Conservation (phyloP, 495 filamentous ascomycete species). For the Neurospora sp. region DNA sequence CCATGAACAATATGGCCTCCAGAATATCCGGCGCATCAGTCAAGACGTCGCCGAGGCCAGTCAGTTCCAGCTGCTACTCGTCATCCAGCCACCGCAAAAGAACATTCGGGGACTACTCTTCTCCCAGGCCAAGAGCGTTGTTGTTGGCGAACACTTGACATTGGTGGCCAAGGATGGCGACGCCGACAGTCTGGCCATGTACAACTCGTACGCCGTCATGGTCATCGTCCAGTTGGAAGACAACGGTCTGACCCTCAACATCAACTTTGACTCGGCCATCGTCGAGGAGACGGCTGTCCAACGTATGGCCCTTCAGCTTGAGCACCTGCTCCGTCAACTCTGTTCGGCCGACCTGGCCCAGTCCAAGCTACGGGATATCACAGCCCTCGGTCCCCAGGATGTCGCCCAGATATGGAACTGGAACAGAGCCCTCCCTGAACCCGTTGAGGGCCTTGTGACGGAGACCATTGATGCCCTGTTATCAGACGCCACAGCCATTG, state of each 20-base stretch:
- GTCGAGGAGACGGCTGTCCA: constrained; percentile 14
- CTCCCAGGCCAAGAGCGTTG: neutral
- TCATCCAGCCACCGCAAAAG: constrained; percentile 17
- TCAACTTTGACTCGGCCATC: constrained; percentile 13
- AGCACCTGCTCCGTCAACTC: constrained; percentile 12
- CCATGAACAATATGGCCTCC: constrained; percentile 37
- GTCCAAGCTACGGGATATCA: constrained; percentile 7
- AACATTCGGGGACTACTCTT: neutral
- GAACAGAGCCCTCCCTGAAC: constrained; percentile 2
- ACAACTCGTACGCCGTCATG: neutral
- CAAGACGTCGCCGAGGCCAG: constrained; percentile 21
- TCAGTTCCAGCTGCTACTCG: constrained; percentile 32
- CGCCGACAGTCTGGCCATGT: neutral
- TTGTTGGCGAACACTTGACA: neutral
- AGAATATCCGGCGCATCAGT: constrained; percentile 26
- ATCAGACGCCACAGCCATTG: neutral
- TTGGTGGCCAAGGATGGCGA: neutral
- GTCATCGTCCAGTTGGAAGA: neutral
- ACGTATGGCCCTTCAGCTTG: constrained; percentile 15
- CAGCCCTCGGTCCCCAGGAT: constrained; percentile 11
- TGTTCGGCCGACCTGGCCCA: neutral
- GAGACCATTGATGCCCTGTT: neutral
- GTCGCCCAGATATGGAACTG: constrained; percentile 9
- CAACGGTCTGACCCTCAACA: neutral
- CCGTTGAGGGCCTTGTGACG: neutral